Evolutionary conservation across 2,329 filamentous ascomycete species (phyloP).

Genomic region (Aspergillus neoniger): DNA sequence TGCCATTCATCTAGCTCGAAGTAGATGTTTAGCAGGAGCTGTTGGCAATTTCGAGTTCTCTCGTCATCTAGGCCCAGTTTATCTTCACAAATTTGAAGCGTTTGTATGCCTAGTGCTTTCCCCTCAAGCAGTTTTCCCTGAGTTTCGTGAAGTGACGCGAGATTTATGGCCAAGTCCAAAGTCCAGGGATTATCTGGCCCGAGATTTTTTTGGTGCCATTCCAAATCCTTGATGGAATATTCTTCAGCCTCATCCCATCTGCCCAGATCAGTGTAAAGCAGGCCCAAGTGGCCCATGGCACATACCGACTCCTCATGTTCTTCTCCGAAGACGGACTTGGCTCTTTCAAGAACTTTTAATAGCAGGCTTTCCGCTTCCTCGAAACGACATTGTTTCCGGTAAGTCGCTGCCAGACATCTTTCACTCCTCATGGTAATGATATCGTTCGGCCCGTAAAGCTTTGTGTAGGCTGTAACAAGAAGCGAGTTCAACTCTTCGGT

Average conservation of each 20-base stretch:
- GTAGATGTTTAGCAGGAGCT: background rate
- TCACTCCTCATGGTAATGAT: constrained; percentile 22
- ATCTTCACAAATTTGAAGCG: constrained; percentile 14
- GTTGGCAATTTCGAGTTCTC: background rate
- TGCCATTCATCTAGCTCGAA: background rate
- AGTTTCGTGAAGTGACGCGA: constrained; percentile 13
- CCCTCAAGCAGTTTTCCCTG: constrained; percentile 25
- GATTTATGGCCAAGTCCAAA: constrained; percentile 34
- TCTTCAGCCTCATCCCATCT: constrained; percentile 28
- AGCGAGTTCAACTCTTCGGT: constrained; percentile 8
- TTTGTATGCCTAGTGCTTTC: constrained; percentile 23
- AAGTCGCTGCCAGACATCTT: constrained; percentile 20
- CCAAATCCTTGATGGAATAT: constrained; percentile 17
- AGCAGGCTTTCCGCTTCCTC: constrained; percentile 20
- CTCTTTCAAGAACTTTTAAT: constrained; percentile 20
- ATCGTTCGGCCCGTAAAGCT: constrained; percentile 15
- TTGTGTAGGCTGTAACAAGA: background rate
- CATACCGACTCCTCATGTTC: constrained; percentile 21
- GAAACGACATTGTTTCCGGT: constrained; percentile 17
- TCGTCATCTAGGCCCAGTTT: constrained; percentile 16
- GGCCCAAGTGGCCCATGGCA: constrained; percentile 20
- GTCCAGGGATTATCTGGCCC: constrained; percentile 19
- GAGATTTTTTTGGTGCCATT: constrained; percentile 17
- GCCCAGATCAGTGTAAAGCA: constrained; percentile 18
- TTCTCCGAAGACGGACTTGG: constrained; percentile 18